Conservation (phyloP, 768 basidiomycete genomes). For the Coprinopsis strossmayeri region DNA sequence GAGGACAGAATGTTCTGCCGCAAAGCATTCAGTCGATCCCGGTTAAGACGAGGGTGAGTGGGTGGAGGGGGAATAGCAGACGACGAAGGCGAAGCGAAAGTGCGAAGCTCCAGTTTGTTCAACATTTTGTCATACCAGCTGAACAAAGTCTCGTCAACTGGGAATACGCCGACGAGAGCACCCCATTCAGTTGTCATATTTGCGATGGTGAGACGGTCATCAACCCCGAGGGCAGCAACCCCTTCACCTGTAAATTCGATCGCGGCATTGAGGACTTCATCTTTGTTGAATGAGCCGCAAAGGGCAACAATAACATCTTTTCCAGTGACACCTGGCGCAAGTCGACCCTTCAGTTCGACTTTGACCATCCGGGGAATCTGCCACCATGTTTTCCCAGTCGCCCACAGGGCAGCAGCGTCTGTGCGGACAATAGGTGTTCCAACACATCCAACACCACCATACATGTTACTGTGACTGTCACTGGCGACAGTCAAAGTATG, state of each 20-base stretch:
- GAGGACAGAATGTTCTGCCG: slow-evolving; percentile 49
- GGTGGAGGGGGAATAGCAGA: slow-evolving; percentile 62
- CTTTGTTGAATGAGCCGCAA: slow-evolving; percentile 92
- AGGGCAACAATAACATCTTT: slow-evolving; percentile 98
- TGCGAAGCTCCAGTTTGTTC: slow-evolving; percentile 66
- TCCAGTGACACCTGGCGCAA: slow-evolving; percentile 88
- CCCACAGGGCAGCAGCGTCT: slow-evolving; percentile 94
- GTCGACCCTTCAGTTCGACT: slow-evolving; percentile 79
- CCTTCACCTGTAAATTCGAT: slow-evolving; percentile 96
- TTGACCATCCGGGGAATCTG: slow-evolving; percentile 96
- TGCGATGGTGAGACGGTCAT: slow-evolving; percentile 93
- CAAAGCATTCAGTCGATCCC: slow-evolving; percentile 59
- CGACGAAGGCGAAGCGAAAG: slow-evolving; percentile 52
- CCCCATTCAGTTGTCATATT: slow-evolving; percentile 99
- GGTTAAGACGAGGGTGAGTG: slow-evolving; percentile 83
- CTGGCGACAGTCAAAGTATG: slow-evolving; percentile 92
- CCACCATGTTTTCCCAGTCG: slow-evolving; percentile 99
- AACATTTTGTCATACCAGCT: slow-evolving; percentile 81
- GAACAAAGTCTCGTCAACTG: slow-evolving; percentile 75
- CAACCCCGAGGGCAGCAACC: slow-evolving; percentile 67
- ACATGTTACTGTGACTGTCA: slow-evolving; percentile 98
- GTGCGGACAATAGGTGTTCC: slow-evolving; percentile 97
- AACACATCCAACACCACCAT: slow-evolving; percentile 94
- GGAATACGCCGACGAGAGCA: slow-evolving; percentile 92
- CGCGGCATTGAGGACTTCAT: slow-evolving; percentile 94